phyloP scores from a whole-genome alignment of 345 rosid genomes.

The Microcos paniculata region DNA sequence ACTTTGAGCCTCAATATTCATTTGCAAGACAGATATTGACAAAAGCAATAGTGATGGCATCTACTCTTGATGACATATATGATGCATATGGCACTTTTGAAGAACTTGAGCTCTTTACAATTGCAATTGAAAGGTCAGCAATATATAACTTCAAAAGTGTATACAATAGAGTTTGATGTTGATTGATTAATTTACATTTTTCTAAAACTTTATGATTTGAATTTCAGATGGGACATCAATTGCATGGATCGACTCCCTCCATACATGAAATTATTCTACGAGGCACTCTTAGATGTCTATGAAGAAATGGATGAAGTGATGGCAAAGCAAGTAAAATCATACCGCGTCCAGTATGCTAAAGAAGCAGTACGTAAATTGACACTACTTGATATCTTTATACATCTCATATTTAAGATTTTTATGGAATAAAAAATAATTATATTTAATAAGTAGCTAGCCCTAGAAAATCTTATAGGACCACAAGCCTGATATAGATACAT shows the following conservation, averaged over 20 bases:
- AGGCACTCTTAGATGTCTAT: background rate
- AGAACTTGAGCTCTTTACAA: conserved; percentile 22
- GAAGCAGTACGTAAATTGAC: background rate
- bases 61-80: conserved; percentile 24
- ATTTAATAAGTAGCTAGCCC: too few species aligned
- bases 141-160: background rate
- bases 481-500: background rate
- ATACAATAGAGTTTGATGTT: background rate
- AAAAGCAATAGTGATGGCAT: conserved; percentile 10
- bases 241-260: background rate
- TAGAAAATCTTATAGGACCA: background rate
- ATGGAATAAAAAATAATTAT: background rate
- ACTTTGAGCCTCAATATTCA: conserved; percentile 21
- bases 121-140: conserved; percentile 27
- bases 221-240: conserved; percentile 9
- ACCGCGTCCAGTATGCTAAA: background rate
- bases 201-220: background rate
- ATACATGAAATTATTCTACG: background rate
- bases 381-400: background rate
- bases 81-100: conserved; percentile 20
- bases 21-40: conserved; percentile 15
- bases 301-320: background rate
- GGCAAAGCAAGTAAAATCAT: background rate
- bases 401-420: conserved; percentile 10
- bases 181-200: background rate